phyloP scores from a whole-genome alignment of 2,329 filamentous ascomycete genomes.

The Xylariaceae sp. region DNA sequence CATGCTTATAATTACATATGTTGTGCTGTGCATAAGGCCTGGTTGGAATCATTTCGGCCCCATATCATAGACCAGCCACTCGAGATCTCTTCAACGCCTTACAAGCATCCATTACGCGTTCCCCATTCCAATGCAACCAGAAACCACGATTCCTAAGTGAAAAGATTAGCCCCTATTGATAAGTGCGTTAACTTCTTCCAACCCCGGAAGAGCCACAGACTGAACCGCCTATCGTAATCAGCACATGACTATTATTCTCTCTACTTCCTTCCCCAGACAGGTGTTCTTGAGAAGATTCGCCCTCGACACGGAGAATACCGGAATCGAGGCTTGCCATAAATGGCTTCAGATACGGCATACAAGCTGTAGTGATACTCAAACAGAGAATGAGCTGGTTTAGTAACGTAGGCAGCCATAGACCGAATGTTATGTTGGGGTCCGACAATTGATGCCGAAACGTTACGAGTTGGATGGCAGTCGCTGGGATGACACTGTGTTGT shows the following conservation, averaged over 20 bases:
- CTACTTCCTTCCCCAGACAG: slow-evolving; percentile 6
- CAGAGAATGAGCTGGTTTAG: slow-evolving; percentile 16
- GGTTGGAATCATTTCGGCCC: too few species aligned
- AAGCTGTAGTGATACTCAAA: slow-evolving; percentile 18
- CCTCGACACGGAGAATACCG: slow-evolving; percentile 16
- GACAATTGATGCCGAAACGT: slow-evolving; percentile 12
- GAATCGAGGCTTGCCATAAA: slow-evolving; percentile 22
- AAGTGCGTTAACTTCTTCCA: too few species aligned
- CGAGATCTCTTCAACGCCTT: too few species aligned
- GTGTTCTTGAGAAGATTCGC: slow-evolving; percentile 14
- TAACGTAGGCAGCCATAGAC: slow-evolving; percentile 15
- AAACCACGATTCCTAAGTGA: too few species aligned
- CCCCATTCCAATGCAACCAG: too few species aligned
- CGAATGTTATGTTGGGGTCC: slow-evolving; percentile 6
- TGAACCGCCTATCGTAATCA: not conserved
- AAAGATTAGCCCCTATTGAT: too few species aligned
- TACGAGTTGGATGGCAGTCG: slow-evolving; percentile 12
- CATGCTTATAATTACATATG: too few species aligned
- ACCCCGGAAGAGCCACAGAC: too few species aligned
- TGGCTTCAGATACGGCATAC: slow-evolving; percentile 16
- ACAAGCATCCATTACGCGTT: too few species aligned
- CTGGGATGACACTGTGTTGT: too few species aligned
- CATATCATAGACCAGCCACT: too few species aligned
- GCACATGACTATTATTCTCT: not conserved
- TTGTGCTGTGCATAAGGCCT: too few species aligned